A percentile compares a stretch with the other conserved stretches of the same genome.
phyloP scores from a whole-genome alignment of 164 flowering plant species.

The Aristolochia californica region DNA sequence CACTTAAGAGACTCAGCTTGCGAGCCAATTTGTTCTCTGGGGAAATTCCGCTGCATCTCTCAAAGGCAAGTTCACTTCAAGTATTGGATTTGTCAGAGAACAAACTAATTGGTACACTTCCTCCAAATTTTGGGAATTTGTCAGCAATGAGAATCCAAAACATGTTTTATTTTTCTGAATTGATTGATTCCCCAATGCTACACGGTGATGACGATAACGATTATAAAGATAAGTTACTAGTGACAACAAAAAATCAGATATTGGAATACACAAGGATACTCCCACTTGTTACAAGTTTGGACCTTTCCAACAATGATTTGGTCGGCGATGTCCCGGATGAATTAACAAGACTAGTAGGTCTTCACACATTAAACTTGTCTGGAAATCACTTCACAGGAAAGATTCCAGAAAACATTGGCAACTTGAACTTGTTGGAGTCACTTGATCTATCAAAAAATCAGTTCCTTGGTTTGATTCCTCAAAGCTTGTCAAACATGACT shows the following conservation, averaged over 20 bases:
- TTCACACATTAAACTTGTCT: not conserved
- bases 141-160: not conserved
- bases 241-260: not conserved
- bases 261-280: not conserved
- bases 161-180: too few relatives aligned
- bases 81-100: not conserved
- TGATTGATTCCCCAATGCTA: too few relatives aligned
- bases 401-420: not conserved
- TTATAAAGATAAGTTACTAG: not conserved
- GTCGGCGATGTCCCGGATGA: not conserved
- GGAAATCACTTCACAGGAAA: not conserved
- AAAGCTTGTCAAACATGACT: not conserved
- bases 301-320: not conserved
- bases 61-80: not conserved
- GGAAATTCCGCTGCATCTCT: not conserved
- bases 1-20: not conserved
- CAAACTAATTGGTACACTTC: not conserved
- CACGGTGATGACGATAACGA: too few relatives aligned
- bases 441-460: constrained; percentile 1
- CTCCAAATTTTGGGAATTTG: not conserved
- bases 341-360: not conserved
- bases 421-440: not conserved
- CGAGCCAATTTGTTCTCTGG: not conserved
- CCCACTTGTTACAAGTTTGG: not conserved
- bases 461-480: not conserved